Evolutionary conservation across 352 stramenopile species (phyloP).

Genomic region (Phytophthora colocasiae): DNA sequence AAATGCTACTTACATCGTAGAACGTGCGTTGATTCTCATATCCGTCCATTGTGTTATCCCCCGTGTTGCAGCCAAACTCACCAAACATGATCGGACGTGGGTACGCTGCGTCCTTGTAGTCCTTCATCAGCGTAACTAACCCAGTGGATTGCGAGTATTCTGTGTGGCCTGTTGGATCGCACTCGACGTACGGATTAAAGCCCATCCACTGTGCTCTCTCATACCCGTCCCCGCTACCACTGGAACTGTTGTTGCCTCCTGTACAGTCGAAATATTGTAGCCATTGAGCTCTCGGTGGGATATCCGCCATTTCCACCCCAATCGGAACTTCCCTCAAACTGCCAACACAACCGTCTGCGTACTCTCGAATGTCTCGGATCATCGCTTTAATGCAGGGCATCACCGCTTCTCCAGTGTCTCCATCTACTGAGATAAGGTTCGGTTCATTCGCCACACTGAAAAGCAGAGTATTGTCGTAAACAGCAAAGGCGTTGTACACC

Average conservation of each 20-base stretch:
- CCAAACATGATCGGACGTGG: conserved; percentile 72
- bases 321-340: conserved; percentile 70
- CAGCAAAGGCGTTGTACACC: conserved; percentile 75
- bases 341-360: conserved; percentile 48
- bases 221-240: conserved; percentile 13
- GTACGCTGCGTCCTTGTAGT: conserved; percentile 58
- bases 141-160: conserved; percentile 61
- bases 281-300: conserved; percentile 64
- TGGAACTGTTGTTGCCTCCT: conserved; percentile 39
- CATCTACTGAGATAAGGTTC: conserved; percentile 59
- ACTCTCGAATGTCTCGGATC: conserved; percentile 64
- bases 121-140: conserved; percentile 59
- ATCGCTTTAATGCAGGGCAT: conserved; percentile 78
- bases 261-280: conserved; percentile 80
- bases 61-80: conserved; percentile 72
- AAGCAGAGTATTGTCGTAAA: conserved; percentile 73
- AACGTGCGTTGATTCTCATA: conserved; percentile 71
- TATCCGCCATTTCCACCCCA: conserved; percentile 77
- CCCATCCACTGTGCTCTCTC: conserved; percentile 61
- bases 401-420: conserved; percentile 46
- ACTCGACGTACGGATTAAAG: conserved; percentile 82
- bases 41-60: conserved; percentile 69
- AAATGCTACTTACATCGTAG: conserved; percentile 51
- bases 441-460: conserved; percentile 79
- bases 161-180: conserved; percentile 50